Percentiles rank a stretch among this genome's conserved stretches.
Conservation (phyloP, 768 basidiomycete species). For the Lactarius trivialis region DNA sequence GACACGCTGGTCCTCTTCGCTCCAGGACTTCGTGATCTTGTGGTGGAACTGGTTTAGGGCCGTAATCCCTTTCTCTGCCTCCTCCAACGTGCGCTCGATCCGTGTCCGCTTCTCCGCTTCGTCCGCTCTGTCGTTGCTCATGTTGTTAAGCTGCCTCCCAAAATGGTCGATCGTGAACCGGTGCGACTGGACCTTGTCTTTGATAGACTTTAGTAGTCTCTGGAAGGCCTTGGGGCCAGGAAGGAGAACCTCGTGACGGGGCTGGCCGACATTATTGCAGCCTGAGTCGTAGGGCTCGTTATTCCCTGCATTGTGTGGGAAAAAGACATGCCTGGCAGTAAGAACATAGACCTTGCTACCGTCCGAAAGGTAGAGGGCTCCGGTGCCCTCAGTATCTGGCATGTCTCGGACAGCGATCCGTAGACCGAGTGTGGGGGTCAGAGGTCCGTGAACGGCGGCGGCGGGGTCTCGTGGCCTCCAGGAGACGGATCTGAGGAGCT, state of each 20-base stretch:
- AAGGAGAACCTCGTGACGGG: neutral
- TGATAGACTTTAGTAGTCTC: neutral
- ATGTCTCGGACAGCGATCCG: conserved; percentile 30
- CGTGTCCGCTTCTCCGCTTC: neutral
- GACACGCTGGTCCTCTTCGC: neutral
- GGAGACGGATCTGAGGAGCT: conserved; percentile 29
- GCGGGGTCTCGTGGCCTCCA: neutral
- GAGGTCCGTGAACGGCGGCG: conserved; percentile 28
- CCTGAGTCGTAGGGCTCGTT: conserved; percentile 14
- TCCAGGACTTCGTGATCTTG: neutral
- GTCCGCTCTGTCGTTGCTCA: neutral
- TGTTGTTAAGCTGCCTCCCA: no score
- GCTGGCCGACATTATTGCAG: neutral
- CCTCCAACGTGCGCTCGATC: neutral
- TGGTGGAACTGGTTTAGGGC: neutral
- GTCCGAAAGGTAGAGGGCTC: conserved; percentile 29
- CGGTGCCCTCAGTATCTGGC: conserved; percentile 35
- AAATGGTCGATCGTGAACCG: neutral
- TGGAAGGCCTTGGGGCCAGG: neutral
- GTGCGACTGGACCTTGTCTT: neutral
- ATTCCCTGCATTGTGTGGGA: conserved; percentile 26
- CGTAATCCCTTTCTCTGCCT: neutral
- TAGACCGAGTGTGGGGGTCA: conserved; percentile 35
- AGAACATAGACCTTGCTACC: conserved; percentile 27
- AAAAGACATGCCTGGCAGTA: conserved; percentile 34